phyloP scores from a whole-genome alignment of 768 basidiomycete species.

The Podaxis pistillaris region DNA sequence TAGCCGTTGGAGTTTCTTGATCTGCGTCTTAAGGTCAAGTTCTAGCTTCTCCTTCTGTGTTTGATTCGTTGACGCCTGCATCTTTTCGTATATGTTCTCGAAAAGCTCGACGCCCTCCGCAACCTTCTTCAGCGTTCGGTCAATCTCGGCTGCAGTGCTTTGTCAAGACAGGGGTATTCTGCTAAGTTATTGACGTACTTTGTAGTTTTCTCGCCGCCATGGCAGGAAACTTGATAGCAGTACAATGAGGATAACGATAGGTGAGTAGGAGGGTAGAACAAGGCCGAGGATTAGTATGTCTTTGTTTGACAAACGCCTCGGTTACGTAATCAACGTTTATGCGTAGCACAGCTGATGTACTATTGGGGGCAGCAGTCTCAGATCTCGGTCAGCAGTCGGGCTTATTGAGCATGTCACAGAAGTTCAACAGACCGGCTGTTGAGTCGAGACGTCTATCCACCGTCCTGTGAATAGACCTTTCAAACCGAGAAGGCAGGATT shows the following conservation, averaged over 20 bases:
- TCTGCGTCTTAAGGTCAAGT: slow-evolving; percentile 73
- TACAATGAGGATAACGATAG: neutral
- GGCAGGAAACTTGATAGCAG: slow-evolving; percentile 22
- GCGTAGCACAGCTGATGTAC: too few relatives aligned
- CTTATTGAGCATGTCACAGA: too few relatives aligned
- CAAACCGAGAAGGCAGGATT: too few relatives aligned
- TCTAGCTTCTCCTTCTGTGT: slow-evolving; percentile 56
- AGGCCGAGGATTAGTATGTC: neutral
- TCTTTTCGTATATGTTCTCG: slow-evolving; percentile 96
- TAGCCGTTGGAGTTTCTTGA: slow-evolving; percentile 97
- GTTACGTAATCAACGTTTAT: neutral
- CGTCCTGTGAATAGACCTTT: too few relatives aligned
- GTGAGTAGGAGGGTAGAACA: neutral
- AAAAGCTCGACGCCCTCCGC: slow-evolving; percentile 93
- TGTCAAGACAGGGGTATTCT: neutral
- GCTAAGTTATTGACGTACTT: slow-evolving; percentile 41
- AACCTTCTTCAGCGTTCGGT: slow-evolving; percentile 97
- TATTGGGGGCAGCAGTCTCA: too few relatives aligned
- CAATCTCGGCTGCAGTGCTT: slow-evolving; percentile 81
- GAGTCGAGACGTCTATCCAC: too few relatives aligned
- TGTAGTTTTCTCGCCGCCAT: slow-evolving; percentile 94
- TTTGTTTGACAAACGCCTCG: neutral
- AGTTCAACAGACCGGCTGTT: too few relatives aligned
- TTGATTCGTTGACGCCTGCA: slow-evolving; percentile 92
- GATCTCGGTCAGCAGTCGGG: too few relatives aligned